Conservation (phyloP, 192 early-diverging fungal genomes). For the Coemansia sp. region DNA sequence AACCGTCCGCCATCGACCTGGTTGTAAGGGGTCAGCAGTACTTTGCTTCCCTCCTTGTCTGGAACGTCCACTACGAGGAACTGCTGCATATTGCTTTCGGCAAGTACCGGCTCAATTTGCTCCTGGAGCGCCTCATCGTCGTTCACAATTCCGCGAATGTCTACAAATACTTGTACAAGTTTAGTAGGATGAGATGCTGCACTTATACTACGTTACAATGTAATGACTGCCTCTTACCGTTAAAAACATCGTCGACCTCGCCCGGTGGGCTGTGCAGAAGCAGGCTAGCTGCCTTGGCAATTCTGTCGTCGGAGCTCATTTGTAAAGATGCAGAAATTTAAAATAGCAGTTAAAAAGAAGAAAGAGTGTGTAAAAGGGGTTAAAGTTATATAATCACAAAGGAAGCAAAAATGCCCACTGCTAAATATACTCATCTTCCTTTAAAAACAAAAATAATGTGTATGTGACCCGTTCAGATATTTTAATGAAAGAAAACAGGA, state of each 20-base stretch:
- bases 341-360: neutral
- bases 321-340: no score
- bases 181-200: no score
- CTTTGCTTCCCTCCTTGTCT: conserved; percentile 41
- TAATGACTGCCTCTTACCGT: no score
- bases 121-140: conserved; percentile 73
- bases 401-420: no score
- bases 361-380: conserved; percentile 6
- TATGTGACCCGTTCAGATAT: no score
- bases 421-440: no score
- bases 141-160: conserved; percentile 81
- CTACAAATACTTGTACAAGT: no score
- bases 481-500: no score
- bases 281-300: conserved; percentile 73
- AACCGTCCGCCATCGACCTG: conserved; percentile 65
- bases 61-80: conserved; percentile 71
- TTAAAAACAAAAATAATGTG: no score
- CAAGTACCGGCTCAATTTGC: conserved; percentile 65
- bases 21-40: conserved; percentile 74
- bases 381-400: no score
- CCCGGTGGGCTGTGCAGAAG: conserved; percentile 91
- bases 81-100: conserved; percentile 83
- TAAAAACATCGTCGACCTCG: conserved; percentile 95
- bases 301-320: conserved; percentile 59
- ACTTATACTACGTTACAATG: no score